phyloP scores from a whole-genome alignment of 345 rosid species.

The Cardamine resedifolia region DNA sequence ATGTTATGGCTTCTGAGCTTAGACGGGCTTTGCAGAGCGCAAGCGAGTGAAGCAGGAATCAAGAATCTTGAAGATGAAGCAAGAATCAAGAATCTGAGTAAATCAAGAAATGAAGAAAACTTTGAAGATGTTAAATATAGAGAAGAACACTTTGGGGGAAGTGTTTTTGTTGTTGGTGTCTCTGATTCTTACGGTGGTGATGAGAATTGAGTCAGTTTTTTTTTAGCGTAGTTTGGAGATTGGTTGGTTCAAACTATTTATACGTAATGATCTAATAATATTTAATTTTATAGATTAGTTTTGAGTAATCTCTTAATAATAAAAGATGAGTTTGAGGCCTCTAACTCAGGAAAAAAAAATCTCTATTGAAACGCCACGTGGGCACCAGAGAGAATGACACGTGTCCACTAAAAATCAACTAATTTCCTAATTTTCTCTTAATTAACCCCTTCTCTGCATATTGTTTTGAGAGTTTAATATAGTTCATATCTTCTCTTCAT shows the following conservation, averaged over 20 bases:
- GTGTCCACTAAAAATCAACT: no score
- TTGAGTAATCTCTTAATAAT: neutral
- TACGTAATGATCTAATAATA: slow-evolving; percentile 27
- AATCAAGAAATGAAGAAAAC: slow-evolving; percentile 14
- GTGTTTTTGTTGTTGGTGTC: slow-evolving; percentile 11
- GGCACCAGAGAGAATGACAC: no score
- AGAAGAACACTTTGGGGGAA: slow-evolving; percentile 7
- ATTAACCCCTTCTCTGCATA: no score
- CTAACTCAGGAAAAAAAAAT: no score
- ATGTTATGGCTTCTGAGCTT: slow-evolving; percentile 77
- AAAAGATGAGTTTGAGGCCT: no score
- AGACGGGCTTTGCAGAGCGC: slow-evolving; percentile 66
- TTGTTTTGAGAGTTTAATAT: no score
- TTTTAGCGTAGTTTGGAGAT: slow-evolving; percentile 25
- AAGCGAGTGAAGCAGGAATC: slow-evolving; percentile 45
- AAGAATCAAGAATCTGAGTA: neutral
- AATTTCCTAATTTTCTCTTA: no score
- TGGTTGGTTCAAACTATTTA: slow-evolving; percentile 19
- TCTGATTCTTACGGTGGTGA: slow-evolving; percentile 4
- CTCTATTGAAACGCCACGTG: no score
- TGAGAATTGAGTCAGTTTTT: slow-evolving; percentile 10
- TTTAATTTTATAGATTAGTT: slow-evolving; percentile 1
- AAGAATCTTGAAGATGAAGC: slow-evolving; percentile 2
- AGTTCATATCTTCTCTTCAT: no score
- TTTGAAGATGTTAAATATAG: slow-evolving; percentile 17